Evolutionary conservation across 768 basidiomycete species (phyloP).

Genomic region (Rhodotorula graminis): DNA sequence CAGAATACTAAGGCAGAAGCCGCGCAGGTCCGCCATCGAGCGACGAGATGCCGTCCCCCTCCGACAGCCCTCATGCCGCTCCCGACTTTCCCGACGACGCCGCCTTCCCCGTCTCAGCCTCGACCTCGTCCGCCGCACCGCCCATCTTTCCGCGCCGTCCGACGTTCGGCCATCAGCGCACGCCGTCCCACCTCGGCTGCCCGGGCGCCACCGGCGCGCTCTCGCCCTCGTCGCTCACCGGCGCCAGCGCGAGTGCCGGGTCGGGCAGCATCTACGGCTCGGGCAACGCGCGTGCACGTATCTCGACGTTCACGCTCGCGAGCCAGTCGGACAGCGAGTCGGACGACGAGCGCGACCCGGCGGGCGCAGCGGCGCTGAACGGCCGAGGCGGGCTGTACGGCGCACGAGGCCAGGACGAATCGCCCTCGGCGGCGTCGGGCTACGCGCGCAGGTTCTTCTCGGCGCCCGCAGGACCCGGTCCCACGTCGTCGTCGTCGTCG

Average conservation of each 20-base stretch:
- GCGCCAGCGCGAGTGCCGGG: too few relatives aligned
- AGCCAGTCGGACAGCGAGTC: constrained; percentile 24
- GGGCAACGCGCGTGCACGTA: background rate
- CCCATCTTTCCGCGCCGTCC: constrained; percentile 18
- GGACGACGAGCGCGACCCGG: constrained; percentile 5
- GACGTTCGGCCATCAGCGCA: constrained; percentile 27
- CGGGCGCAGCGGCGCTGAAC: background rate
- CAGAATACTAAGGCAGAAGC: too few relatives aligned
- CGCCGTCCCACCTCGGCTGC: constrained; percentile 10
- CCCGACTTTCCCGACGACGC: constrained; percentile 23
- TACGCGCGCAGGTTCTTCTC: background rate
- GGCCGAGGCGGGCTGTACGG: too few relatives aligned
- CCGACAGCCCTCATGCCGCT: background rate
- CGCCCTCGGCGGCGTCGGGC: constrained; percentile 21
- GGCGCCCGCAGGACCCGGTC: background rate
- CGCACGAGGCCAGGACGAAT: constrained; percentile 19
- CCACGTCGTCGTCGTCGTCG: too few relatives aligned
- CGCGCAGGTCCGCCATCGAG: background rate
- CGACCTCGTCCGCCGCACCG: constrained; percentile 17
- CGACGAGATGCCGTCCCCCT: background rate
- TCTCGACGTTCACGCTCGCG: constrained; percentile 30
- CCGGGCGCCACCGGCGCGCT: background rate
- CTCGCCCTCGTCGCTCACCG: background rate
- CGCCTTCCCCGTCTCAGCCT: constrained; percentile 13
- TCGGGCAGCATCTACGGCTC: background rate